Base-by-base conservation (phyloP, 2,329 filamentous ascomycete species). In the Lachnellula occidentalis region DNA sequence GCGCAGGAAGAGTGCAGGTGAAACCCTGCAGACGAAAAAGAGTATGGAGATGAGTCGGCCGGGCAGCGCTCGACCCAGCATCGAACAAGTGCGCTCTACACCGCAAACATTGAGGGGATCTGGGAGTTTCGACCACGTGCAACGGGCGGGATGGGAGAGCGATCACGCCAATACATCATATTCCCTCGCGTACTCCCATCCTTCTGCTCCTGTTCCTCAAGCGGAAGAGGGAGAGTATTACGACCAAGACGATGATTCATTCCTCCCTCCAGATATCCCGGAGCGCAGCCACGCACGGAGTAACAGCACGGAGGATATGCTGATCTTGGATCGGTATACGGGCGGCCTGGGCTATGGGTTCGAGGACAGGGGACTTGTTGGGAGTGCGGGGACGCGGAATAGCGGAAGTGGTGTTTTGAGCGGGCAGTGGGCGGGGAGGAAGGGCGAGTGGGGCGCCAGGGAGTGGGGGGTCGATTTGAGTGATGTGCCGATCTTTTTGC, bases 401-500 rank as follows among this genome's bases (percentile, higher is more conserved):
- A 41, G 27, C 8, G 57, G 57, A 0, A 51, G 48, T 19, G 27
- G 27, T 8, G 34, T 58, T 46, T 53, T 48, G 4, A 34, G 34
- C 0, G 22, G 54, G 48, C 47, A 5, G 24, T 22, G 2, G 8
- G 54, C 31, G 3, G 48, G 51, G 2, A 50, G 59, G 14, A 63
- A 62, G 31, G 53, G 58, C 5, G 51, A 52, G 8, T 45, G 41
- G 6, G 56, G 46, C 1, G 58, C 51, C 36, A 34, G 54, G 47
- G 21, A 41, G 5, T 64, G 55, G 51, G 64, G 62, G 1, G 49
- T 64, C 34, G 62, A 64, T 53, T 57, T 65, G 6, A 59, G 53
- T 43, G 61, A 64, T 54, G 60, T 63, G n/a, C 64, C 62, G 7
- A 54, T 64, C 8, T 52, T 64, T 17, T 45, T 64, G 48, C 59